Percentiles rank a stretch among this genome's conserved stretches.
Evolutionary conservation across 2,329 filamentous ascomycete species (phyloP).

Genomic region (Didymella pomorum): DNA sequence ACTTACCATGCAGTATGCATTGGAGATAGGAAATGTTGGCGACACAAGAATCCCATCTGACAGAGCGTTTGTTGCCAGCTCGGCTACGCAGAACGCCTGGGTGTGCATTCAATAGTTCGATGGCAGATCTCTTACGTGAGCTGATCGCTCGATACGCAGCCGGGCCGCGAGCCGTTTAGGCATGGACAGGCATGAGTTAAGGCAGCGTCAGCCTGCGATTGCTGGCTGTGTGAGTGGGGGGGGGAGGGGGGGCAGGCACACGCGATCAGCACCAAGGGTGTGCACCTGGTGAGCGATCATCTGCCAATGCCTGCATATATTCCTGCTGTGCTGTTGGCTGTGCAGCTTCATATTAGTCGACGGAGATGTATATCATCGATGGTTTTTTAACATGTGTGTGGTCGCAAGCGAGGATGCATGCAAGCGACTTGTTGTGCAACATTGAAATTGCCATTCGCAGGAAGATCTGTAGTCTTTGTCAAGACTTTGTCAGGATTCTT

Average conservation of each 20-base stretch:
- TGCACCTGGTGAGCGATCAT: constrained; percentile 17
- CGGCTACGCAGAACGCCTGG: background rate
- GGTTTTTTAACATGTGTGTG: background rate
- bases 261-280: constrained; percentile 19
- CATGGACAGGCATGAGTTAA: constrained; percentile 1
- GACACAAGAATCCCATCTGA: constrained; percentile 2
- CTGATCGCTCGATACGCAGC: constrained; percentile 16
- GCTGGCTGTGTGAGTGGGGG: constrained; percentile 3
- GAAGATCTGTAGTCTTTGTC: background rate
- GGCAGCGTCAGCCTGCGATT: constrained; percentile 6
- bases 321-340: constrained; percentile 8
- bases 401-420: background rate
- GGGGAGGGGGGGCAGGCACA: constrained; percentile 4
- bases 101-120: constrained; percentile 12
- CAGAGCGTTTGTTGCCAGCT: background rate
- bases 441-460: background rate
- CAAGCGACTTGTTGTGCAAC: background rate
- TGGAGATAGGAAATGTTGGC: background rate
- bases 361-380: background rate
- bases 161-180: constrained; percentile 17
- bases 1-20: background rate
- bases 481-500: background rate
- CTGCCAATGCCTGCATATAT: constrained; percentile 13
- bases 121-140: constrained; percentile 17
- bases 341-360: constrained; percentile 1